Evolutionary conservation across 208 protist species (phyloP).

Genomic region (Crithidia acanthocephali): DNA sequence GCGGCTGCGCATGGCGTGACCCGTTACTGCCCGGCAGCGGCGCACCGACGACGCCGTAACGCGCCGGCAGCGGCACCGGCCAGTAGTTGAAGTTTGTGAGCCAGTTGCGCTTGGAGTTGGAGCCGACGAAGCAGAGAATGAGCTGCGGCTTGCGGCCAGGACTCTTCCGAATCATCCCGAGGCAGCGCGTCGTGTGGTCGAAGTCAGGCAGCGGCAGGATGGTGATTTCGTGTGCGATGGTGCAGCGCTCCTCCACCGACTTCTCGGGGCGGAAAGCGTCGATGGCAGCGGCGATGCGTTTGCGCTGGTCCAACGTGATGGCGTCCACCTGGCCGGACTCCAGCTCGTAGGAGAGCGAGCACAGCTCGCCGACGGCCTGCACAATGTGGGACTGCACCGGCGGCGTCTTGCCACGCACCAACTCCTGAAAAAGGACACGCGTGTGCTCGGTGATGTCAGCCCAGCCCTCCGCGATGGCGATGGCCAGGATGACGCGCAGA

Average conservation of each 20-base stretch:
- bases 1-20: conserved; percentile 6
- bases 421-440: conserved; percentile 44
- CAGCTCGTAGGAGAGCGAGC: conserved; percentile 64
- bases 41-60: conserved; percentile 40
- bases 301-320: conserved; percentile 55
- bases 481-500: conserved; percentile 50
- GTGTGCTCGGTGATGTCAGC: conserved; percentile 61
- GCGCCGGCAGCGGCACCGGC: conserved; percentile 33
- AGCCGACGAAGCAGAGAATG: conserved; percentile 65
- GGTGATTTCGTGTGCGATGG: conserved; percentile 58
- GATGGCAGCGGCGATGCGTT: conserved; percentile 58
- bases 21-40: conserved; percentile 2
- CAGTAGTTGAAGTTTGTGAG: conserved; percentile 59
- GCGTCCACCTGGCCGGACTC: conserved; percentile 31
- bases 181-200: conserved; percentile 59
- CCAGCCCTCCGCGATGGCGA: conserved; percentile 65
- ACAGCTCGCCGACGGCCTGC: conserved; percentile 53
- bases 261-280: conserved; percentile 63
- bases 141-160: conserved; percentile 59
- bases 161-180: conserved; percentile 54
- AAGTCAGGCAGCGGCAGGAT: conserved; percentile 63
- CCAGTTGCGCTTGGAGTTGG: conserved; percentile 63
- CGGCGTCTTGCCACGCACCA: conserved; percentile 47
- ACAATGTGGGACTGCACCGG: conserved; percentile 56
- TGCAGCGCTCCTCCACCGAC: conserved; percentile 62